Evolutionary conservation across 1,284 basidiomycete species (phyloP).

Genomic region (Cutaneotrichosporon sp.): DNA sequence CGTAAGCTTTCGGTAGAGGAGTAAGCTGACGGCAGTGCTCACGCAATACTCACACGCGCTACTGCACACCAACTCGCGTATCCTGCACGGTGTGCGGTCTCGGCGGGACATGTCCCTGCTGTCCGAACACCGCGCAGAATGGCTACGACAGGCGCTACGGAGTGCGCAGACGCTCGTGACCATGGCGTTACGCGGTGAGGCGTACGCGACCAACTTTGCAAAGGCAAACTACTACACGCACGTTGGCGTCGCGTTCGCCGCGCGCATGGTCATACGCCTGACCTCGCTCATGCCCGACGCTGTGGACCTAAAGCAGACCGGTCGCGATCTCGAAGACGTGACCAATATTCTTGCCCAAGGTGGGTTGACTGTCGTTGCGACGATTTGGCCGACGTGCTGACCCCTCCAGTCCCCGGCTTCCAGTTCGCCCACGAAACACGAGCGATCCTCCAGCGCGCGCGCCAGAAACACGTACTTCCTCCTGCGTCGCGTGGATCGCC

Average conservation of each 20-base stretch:
- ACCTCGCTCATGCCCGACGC: conserved; percentile 34
- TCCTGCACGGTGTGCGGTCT: conserved; percentile 29
- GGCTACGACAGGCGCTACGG: conserved; percentile 25
- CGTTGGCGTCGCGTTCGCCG: conserved; percentile 36
- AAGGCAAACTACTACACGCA: conserved; percentile 20
- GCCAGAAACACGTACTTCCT: conserved; percentile 31
- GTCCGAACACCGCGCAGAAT: conserved; percentile 19
- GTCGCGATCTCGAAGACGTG: conserved; percentile 38
- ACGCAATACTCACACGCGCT: conserved; percentile 20
- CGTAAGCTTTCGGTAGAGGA: not conserved
- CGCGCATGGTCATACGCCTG: conserved; percentile 39
- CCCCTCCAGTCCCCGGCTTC: conserved; percentile 40
- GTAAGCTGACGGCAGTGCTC: conserved; percentile 11
- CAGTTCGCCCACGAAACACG: conserved; percentile 35
- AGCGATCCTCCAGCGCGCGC: conserved; percentile 31
- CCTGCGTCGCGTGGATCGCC: conserved; percentile 12
- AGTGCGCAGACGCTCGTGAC: conserved; percentile 26
- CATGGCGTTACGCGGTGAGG: conserved; percentile 24
- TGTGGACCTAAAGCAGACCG: conserved; percentile 34
- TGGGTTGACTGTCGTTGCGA: conserved; percentile 5
- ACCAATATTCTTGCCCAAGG: conserved; percentile 30
- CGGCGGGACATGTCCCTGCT: conserved; percentile 26
- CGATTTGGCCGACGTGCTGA: conserved; percentile 17
- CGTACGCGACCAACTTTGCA: conserved; percentile 27
- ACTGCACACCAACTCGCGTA: conserved; percentile 30